Base-by-base conservation (phyloP, 2,329 filamentous ascomycete species). In the Neopestalotiopsis clavispora region DNA sequence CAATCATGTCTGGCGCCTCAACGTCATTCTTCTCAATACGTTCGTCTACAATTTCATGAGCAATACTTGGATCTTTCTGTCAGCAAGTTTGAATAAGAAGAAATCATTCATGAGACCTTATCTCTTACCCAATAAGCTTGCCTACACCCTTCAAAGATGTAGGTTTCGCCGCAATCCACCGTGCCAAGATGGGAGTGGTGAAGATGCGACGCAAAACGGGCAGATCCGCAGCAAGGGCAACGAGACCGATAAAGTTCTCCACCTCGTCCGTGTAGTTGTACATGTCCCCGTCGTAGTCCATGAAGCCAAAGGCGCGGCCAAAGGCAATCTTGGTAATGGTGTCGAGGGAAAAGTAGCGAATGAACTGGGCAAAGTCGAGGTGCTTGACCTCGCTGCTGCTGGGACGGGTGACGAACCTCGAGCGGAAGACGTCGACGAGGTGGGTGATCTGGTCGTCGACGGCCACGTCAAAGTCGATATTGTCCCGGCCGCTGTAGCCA, bases 401-500 rank as follows among this genome's bases (percentile, higher is more conserved):
- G 57, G 34, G 57, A n/a, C 42, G 28, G 38, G 64, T 58, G 13
- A 66, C 42, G 30, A 74, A 76, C 69, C 85, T 85, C 34, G 66
- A 61, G 14, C 72, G 67, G 3, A 88, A 82, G 7, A 86, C 76
- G 4, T 75, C 71, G 17, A 87, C 68, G 4, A 87, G 72, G 30
- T 81, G 77, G 32, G 73, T 72, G 6, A 88, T 75, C 67, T 84
- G 80, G 23, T 75, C 72, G 70, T 89, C 84, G 61, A 89, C 81
- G 32, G 80, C 80, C 1, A 74, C 69, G 72, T 75, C 75, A 20
- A 76, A 45, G 34, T 69, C 68, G 0, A 73, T 71, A 57, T 70
- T 68, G 61, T 75, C 75, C n/a, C 69, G 70, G 10, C 75, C 75
- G 6, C 69, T 70, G 67, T 76, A 76, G 3, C 71, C 72, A 52